Base-by-base conservation (phyloP, 2,329 filamentous ascomycete genomes). In the Talaromyces sp. region DNA sequence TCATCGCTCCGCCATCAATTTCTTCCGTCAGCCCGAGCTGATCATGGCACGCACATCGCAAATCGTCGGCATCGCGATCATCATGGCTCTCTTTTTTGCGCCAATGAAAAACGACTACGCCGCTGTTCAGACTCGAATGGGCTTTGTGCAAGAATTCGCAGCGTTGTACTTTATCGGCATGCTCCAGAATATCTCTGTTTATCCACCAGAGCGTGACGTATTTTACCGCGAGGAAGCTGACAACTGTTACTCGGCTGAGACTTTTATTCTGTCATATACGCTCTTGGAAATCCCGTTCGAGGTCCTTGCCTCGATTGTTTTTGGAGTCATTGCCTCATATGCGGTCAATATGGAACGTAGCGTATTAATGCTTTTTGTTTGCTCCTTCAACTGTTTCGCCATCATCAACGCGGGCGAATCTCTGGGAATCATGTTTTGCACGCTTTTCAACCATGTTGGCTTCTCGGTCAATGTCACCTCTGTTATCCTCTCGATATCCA, bases 391-490 rank as follows among this genome's bases (percentile, higher is more conserved):
- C 66, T 87, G 86, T 65, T 91, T 92, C 69, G 89, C 86, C 66
- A 85, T 92, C 60, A 87, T 91, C 16, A 88, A 81, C 59, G 91
- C 88, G 68, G 90, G 90, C 30, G 90, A 92, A 77, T 89, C 86
- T 59, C 70, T 92, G 0, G 89, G 90, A 0, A 92, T 93, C 69
- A 86, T 91, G 77, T 92, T 92, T 79, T 91, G 91, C 76, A 92
- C 89, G 0, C 76, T 92, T 8, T 90, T 92, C 71, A 77, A 78
- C 36, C 89, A 92, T 69, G 89, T 88, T 0, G 90, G 90, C 1
- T 92, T 92, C 71, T 88, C 89, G 0, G 85, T 92, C 62, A 91
- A 90, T 67, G 75, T 91, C 61, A 91, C 88, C 65, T 87, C 84
- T 0, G 82, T 91, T 50, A 79, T 92, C 18, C 79, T 93, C 3